Evolutionary conservation across 306 rosid genomes (phyloP).

Genomic region (Begonia peltatifolia): DNA sequence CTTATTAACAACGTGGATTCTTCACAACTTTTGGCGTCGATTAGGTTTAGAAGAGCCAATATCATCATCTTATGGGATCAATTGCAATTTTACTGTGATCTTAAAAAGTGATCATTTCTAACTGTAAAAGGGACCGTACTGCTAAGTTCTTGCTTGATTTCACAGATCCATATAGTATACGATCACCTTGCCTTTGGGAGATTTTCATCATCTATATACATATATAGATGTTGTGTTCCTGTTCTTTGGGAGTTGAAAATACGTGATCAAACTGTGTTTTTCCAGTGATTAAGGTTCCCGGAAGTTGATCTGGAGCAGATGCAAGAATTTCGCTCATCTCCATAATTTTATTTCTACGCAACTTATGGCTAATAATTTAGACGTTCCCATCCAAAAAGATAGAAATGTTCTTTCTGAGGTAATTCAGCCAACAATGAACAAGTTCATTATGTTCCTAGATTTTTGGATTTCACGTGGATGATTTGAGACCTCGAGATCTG

Average conservation of each 20-base stretch:
- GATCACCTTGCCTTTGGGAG: neutral
- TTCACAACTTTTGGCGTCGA: neutral
- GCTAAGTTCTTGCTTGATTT: no score
- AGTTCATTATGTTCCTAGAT: neutral
- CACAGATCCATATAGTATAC: no score
- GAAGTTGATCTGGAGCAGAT: neutral
- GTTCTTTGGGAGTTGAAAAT: neutral
- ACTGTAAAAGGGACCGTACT: no score
- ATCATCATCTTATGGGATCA: neutral
- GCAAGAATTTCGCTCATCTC: neutral
- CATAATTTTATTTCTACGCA: no score
- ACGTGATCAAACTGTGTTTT: neutral
- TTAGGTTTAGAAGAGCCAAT: neutral
- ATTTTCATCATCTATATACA: neutral
- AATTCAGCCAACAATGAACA: neutral
- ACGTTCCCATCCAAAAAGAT: neutral
- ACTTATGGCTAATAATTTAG: neutral
- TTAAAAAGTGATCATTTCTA: no score
- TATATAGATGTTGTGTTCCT: neutral
- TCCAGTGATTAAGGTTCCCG: neutral
- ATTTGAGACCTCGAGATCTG: constrained; percentile 1
- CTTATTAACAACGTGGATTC: neutral
- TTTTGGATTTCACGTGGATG: neutral
- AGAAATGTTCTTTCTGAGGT: neutral
- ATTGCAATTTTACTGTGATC: no score